Percentiles rank a stretch among this genome's conserved stretches.
Conservation (phyloP, 1,139 yeast species). For the Hyphopichia burtonii region DNA sequence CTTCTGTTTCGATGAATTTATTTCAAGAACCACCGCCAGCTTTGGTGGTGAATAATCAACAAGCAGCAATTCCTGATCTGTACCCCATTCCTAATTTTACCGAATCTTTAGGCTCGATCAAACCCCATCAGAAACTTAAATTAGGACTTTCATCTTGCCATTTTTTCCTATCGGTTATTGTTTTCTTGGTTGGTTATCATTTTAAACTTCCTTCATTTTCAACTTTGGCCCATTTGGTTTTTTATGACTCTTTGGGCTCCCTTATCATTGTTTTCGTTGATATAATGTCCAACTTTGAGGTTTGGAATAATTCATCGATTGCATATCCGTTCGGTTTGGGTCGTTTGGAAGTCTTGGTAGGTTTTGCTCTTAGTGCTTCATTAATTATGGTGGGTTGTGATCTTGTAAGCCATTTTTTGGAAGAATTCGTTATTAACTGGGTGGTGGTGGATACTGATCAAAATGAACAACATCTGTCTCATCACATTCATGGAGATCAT, state of each 20-base stretch:
- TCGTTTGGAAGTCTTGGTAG: slow-evolving; percentile 80
- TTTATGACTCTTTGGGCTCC: slow-evolving; percentile 85
- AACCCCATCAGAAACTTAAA: slow-evolving; percentile 52
- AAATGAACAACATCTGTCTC: slow-evolving; percentile 36
- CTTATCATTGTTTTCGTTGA: slow-evolving; percentile 69
- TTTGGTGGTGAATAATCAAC: slow-evolving; percentile 41
- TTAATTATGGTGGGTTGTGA: slow-evolving; percentile 90
- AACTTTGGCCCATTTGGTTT: slow-evolving; percentile 81
- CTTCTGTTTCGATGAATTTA: slow-evolving; percentile 94
- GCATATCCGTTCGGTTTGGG: slow-evolving; percentile 91
- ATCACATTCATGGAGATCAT: slow-evolving; percentile 53
- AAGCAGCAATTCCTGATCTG: slow-evolving; percentile 71
- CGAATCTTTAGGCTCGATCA: slow-evolving; percentile 61
- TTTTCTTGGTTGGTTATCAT: slow-evolving; percentile 61
- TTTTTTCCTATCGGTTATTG: slow-evolving; percentile 49
- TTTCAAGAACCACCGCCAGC: slow-evolving; percentile 85
- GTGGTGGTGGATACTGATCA: slow-evolving; percentile 38
- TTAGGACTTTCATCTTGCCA: slow-evolving; percentile 69
- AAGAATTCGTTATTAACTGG: slow-evolving; percentile 60
- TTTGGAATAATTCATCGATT: slow-evolving; percentile 83
- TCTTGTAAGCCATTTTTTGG: slow-evolving; percentile 77
- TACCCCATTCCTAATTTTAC: slow-evolving; percentile 73
- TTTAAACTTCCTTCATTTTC: slow-evolving; percentile 62
- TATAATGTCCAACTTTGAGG: slow-evolving; percentile 83
- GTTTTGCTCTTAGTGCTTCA: slow-evolving; percentile 83